Base-by-base conservation (phyloP, 257 asterid species). In the Eucommia ulmoides region DNA sequence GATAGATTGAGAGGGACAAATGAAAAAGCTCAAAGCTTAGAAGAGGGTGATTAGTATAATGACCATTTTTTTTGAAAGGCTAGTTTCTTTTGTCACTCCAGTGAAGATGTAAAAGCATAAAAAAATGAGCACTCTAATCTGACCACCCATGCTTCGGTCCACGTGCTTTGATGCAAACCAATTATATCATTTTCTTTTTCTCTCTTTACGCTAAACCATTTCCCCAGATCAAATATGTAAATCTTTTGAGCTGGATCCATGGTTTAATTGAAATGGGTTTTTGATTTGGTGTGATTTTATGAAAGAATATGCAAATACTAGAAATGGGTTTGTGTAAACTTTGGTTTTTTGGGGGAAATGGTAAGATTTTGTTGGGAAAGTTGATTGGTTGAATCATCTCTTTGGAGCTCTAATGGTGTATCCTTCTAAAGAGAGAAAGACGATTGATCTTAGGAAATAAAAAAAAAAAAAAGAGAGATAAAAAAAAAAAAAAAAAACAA, bases 151-250 rank as follows among this genome's bases (percentile, higher is more conserved):
- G 83, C 88, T 78, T 74, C 59, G 85, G 57, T 78, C 66, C 77
- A 93, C 95, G 89, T 84, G 95, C 94, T 82, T 82, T 69, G 85
- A 67, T 74, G 79, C 76, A 62, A 68, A 51, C 54, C 54, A 59
- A 62, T 78, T 81, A 33, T 61, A 52, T 21, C 24, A 49, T 22
- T 33, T 48, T 68, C 33, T 51, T n/a, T n/a, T 24, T 60, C 55
- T 42, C 50, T 50, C 61, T 67, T 72, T 73, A 64, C 18, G 66
- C 67, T 57, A 53, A 60, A 49, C 54, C 57, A 44, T 35, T 65
- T 51, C 38, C 38, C 38, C 7, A 29, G 38, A 29, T 29, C 12
- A 29, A 12, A 29, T 5, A 29, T 5, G 38, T 29, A 12, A 12
- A 5, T 29, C 12, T 29, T 12, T 29, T 29, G n/a, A n/a, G n/a